Base-by-base conservation (phyloP, 2,329 filamentous ascomycete species). In the Camptophora hylomeconis region DNA sequence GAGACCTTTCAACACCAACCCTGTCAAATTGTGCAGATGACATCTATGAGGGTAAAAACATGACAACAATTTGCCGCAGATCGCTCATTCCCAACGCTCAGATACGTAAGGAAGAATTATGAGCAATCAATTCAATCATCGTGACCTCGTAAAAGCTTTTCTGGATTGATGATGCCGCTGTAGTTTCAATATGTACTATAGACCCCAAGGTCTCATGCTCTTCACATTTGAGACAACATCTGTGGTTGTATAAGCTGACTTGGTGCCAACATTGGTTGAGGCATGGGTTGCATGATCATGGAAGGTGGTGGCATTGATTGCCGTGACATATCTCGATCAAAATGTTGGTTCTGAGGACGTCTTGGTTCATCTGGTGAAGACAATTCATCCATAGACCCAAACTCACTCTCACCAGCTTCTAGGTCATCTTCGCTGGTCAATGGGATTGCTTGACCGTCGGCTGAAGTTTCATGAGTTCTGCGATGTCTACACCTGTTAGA, bases 331-430 rank as follows among this genome's bases (percentile, higher is more conserved):
- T 30, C 32, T 17, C 32, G 34, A 5, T 38, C 34, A 20, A 35
- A 35, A n/a, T n/a, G n/a, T n/a, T n/a, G n/a, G n/a, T n/a, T n/a
- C 16, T 31, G 32, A 13, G 41, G 37, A 5, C 33, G 33, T 13
- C 26, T 35, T 26, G 38, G 32, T 26, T 45, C 40, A 14, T 45
- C 39, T 3, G 39, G 73, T 10, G 81, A 79, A 8, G 80, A 84
- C 11, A 78, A 74, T 40, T 86, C 80, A 39, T 83, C 81, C 16
- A 86, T 69, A 20, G 81, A 77, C 29, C 79, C 78, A 31, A 87
- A 73, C 17, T 86, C 80, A 43, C 89, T 81, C 41, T 92, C 83
- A 36, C 87, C 82, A 31, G 89, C 80, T 48, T 92, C 83, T 43
- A 87, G 73, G 24, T 92, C 83, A 45, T 92, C 84, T 33, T 87